These are phyloP conservation scores for Phascolomyces articulosus DNA, from an alignment of 371 early-diverging fungal species.

Conservation along the genomic window DNA sequence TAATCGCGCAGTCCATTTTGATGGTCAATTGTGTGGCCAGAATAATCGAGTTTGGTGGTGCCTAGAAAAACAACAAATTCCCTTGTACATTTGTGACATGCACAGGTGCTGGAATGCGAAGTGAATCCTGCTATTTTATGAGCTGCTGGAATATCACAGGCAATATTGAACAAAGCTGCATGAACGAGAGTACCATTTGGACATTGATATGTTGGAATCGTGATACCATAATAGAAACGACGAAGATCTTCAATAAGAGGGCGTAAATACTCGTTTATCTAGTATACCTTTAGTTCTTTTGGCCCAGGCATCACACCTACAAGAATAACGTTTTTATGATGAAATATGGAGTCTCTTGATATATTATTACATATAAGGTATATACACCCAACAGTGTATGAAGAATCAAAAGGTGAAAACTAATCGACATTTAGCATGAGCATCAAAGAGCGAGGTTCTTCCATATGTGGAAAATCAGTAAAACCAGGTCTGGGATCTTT, in stretches of 20 bases:
- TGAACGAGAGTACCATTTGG: constrained; percentile 1
- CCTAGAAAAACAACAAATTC: background rate
- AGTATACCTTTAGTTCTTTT: constrained; percentile 7
- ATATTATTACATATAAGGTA: constrained; percentile 18
- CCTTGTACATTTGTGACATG: constrained; percentile 13
- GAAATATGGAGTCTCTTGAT: constrained; percentile 4
- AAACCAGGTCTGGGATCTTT: background rate
- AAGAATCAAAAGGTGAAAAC: constrained; percentile 11
- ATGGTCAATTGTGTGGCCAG: background rate
- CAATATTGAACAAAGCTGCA: constrained; percentile 11
- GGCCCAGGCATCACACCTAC: constrained; percentile 18
- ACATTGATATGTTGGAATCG: background rate
- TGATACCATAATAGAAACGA: constrained; percentile 10
- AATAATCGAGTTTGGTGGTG: background rate
- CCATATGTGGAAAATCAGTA: background rate
- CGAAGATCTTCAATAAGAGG: constrained; percentile 15
- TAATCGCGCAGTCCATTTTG: background rate
- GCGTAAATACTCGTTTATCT: constrained; percentile 16
- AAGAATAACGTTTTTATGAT: constrained; percentile 17
- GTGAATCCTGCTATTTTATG: constrained; percentile 16
- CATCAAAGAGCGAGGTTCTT: constrained; percentile 1
- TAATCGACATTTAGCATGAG: constrained; percentile 16
- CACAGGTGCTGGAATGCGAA: background rate
- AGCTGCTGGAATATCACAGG: constrained; percentile 16
- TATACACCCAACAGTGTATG: constrained; percentile 11